Evolutionary conservation across 192 early-diverging fungal genomes (phyloP).

Genomic region (Coemansia sp.): DNA sequence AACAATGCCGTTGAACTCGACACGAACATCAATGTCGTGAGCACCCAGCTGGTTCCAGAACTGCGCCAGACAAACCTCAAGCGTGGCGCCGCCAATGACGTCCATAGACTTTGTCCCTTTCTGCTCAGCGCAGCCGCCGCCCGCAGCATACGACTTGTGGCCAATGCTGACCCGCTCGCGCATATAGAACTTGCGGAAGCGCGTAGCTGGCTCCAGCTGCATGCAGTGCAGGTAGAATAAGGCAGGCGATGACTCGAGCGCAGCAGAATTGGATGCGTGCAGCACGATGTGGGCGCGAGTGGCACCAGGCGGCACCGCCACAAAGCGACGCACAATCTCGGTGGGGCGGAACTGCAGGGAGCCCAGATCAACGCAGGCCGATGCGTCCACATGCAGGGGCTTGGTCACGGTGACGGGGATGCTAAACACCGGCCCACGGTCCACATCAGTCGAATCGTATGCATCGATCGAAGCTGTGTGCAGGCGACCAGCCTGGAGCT

Average conservation of each 20-base stretch:
- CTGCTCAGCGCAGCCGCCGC: conserved; percentile 60
- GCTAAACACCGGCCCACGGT: conserved; percentile 78
- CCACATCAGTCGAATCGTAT: conserved; percentile 71
- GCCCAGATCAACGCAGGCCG: conserved; percentile 57
- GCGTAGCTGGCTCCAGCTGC: conserved; percentile 73
- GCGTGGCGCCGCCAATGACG: conserved; percentile 67
- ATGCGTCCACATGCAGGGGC: conserved; percentile 57
- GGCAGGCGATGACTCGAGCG: conserved; percentile 56
- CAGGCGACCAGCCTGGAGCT: conserved; percentile 70
- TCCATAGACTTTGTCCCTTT: conserved; percentile 56
- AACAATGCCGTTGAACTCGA: conserved; percentile 81
- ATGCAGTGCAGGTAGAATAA: conserved; percentile 68
- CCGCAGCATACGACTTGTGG: conserved; percentile 62
- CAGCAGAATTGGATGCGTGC: conserved; percentile 30
- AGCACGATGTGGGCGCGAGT: conserved; percentile 65
- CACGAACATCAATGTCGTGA: conserved; percentile 65
- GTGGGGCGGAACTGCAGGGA: conserved; percentile 71
- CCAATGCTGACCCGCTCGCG: conserved; percentile 60
- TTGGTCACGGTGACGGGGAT: conserved; percentile 90
- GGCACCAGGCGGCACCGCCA: conserved; percentile 81
- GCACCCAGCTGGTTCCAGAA: conserved; percentile 82
- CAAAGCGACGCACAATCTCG: conserved; percentile 74
- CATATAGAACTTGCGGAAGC: conserved; percentile 62
- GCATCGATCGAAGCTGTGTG: conserved; percentile 77
- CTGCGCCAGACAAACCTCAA: conserved; percentile 84